Conservation (phyloP, 345 rosid species). For the Cardiospermum halicacabum region DNA sequence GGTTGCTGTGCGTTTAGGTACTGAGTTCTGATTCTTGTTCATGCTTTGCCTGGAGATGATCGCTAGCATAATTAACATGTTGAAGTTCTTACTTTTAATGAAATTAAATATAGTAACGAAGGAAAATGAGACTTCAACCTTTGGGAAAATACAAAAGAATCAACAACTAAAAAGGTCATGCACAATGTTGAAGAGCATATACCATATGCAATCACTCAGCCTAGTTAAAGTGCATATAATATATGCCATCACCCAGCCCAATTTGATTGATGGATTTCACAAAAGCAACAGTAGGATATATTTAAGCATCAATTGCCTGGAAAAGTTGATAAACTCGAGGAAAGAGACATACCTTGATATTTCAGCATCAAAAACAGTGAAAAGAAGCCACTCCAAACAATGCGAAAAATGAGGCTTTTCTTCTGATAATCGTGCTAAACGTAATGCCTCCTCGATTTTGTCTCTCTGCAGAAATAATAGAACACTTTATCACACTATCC, state of each 20-base stretch:
- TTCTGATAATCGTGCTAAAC: constrained; percentile 80
- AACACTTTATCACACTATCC: constrained; percentile 14
- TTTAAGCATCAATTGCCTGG: neutral
- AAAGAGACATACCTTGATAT: constrained; percentile 65
- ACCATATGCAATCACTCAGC: neutral
- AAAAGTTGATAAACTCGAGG: neutral
- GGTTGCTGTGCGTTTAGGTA: constrained; percentile 29
- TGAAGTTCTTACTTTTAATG: constrained; percentile 5
- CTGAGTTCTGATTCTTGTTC: constrained; percentile 58
- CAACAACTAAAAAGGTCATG: neutral
- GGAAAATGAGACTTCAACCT: constrained; percentile 4
- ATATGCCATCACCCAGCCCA: neutral
- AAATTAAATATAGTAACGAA: neutral
- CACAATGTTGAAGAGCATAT: neutral
- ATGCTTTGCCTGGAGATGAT: constrained; percentile 51
- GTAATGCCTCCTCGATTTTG: constrained; percentile 82
- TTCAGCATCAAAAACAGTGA: constrained; percentile 96
- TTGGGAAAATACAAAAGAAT: neutral
- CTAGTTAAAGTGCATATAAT: neutral
- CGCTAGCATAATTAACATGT: neutral
- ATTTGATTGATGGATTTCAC: neutral
- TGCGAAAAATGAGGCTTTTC: constrained; percentile 96
- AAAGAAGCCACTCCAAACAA: constrained; percentile 98
- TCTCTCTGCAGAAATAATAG: constrained; percentile 55
- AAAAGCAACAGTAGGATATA: neutral